Conservation (phyloP, 345 rosid genomes). For the Eucalyptus microcorys region DNA sequence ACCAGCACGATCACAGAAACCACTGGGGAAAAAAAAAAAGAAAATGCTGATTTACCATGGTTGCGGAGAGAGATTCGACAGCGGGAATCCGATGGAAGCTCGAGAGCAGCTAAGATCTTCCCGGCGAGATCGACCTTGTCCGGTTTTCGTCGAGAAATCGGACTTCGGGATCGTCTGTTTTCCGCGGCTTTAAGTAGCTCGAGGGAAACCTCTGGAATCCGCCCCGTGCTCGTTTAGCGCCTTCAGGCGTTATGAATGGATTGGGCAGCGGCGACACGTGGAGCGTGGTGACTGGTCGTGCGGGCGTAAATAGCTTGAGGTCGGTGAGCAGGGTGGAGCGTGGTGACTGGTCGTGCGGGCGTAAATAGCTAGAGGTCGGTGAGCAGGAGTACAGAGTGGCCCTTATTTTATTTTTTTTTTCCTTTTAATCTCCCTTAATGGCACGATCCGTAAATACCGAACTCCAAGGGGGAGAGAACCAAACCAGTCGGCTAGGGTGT, state of each 20-base stretch:
- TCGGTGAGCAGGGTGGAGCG: too few relatives aligned
- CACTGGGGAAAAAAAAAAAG: not conserved
- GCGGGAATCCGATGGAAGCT: not conserved
- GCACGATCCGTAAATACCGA: not conserved
- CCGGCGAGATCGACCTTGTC: not conserved
- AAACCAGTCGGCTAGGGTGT: too few relatives aligned
- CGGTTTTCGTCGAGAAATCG: not conserved
- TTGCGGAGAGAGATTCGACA: not conserved
- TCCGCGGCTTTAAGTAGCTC: not conserved
- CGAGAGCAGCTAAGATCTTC: not conserved
- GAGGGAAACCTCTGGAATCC: not conserved
- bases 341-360: not conserved
- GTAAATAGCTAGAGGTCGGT: not conserved
- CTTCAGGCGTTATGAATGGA: not conserved
- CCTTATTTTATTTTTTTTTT: too few relatives aligned
- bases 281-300: not conserved
- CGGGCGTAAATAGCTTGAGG: too few relatives aligned
- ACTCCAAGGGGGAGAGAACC: too few relatives aligned
- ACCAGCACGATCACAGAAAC: not conserved
- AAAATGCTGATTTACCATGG: not conserved
- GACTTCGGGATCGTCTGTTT: not conserved
- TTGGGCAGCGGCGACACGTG: not conserved
- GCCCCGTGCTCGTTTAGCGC: not conserved
- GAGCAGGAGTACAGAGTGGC: not conserved
- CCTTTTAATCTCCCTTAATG: not conserved